Evolutionary conservation across 805 yeast species (phyloP).

Genomic region (Cyberlindnera samutprakarnensis): DNA sequence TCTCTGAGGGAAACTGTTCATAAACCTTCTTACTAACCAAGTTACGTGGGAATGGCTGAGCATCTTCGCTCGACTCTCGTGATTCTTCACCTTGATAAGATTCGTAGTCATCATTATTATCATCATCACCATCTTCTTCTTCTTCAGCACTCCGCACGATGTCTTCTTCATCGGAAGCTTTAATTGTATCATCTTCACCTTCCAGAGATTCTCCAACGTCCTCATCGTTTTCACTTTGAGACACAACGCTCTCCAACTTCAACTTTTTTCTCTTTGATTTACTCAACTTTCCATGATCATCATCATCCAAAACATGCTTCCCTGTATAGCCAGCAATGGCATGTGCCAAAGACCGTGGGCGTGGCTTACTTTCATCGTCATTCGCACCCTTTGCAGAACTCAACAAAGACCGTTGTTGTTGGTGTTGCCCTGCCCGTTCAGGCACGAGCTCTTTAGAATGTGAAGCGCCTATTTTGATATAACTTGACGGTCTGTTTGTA

Average conservation of each 20-base stretch:
- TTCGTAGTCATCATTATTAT: neutral
- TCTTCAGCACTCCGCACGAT: too few relatives aligned
- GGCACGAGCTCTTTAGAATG: conserved; percentile 3
- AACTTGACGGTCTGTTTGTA: conserved; percentile 39
- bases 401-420: neutral
- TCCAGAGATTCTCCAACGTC: conserved; percentile 1
- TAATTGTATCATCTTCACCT: neutral
- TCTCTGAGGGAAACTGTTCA: conserved; percentile 11
- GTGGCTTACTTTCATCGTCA: neutral
- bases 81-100: too few relatives aligned
- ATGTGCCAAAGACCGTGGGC: conserved; percentile 19
- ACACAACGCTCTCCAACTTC: neutral
- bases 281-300: conserved; percentile 7
- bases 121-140: neutral
- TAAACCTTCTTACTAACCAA: conserved; percentile 17
- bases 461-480: conserved; percentile 27
- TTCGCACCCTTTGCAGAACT: neutral
- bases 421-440: neutral
- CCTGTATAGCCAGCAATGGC: conserved; percentile 22
- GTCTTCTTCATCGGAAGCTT: too few relatives aligned
- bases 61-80: too few relatives aligned
- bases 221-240: neutral
- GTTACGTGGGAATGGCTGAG: conserved; percentile 17
- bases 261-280: conserved; percentile 15
- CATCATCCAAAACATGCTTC: conserved; percentile 16